phyloP scores from a whole-genome alignment of 2,329 filamentous ascomycete species.

The Plectosphaerella plurivora region DNA sequence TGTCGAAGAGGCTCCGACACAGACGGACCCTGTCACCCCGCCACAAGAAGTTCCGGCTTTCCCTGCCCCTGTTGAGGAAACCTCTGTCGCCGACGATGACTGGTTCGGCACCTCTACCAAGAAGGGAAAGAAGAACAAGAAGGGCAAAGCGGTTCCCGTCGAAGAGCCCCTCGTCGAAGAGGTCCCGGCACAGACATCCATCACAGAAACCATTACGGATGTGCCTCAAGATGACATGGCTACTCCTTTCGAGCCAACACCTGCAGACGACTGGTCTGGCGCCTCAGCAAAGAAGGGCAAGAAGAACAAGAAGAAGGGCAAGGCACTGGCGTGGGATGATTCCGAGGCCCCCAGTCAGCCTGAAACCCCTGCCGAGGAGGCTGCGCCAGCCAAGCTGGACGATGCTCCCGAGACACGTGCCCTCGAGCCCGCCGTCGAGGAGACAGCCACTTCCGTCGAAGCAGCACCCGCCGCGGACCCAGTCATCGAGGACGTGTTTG shows the following conservation, averaged over 20 bases:
- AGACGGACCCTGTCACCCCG: too few relatives aligned
- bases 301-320: slow-evolving; percentile 3
- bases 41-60: too few relatives aligned
- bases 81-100: too few relatives aligned
- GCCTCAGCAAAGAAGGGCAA: slow-evolving; percentile 2
- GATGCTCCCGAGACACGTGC: neutral
- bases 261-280: neutral
- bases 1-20: too few relatives aligned
- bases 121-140: too few relatives aligned
- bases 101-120: too few relatives aligned
- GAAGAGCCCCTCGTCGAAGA: too few relatives aligned
- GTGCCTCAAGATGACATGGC: too few relatives aligned
- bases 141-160: too few relatives aligned
- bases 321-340: neutral
- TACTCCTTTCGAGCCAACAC: neutral
- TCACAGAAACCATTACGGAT: too few relatives aligned
- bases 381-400: neutral
- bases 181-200: too few relatives aligned
- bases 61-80: too few relatives aligned
- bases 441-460: neutral
- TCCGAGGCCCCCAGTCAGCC: neutral
- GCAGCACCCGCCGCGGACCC: neutral
- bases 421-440: neutral
- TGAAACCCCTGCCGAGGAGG: neutral
- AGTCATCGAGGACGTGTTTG: slow-evolving; percentile 8